Evolutionary conservation across 2,329 filamentous ascomycete genomes (phyloP), one percentile per base, ranked within the genome.

Genomic region (Arthrobotrys iridis): DNA sequence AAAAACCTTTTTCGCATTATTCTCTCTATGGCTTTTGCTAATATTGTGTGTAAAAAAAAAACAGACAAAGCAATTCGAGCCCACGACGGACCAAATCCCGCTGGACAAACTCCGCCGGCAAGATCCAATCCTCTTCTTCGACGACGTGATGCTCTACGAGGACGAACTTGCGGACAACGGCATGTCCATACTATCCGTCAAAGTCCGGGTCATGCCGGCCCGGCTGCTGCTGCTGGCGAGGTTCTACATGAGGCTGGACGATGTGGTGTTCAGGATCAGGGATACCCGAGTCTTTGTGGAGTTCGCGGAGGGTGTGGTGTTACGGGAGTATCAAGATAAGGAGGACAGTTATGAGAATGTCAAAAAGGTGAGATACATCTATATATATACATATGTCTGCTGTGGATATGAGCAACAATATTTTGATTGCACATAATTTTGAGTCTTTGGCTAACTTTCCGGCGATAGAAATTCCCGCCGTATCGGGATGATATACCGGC

Each of bases 111-210:
- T 99, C 58, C 93, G 91, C 81, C 88, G 92, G 30, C 91, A 92
- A 11, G 95, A 99, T 81, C 95, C 95, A 0, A 99, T 99, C 78
- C 84, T 96, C 3, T 97, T 98, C 86, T 96, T 96, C 81, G 94
- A 98, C 83, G 93, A 98, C 79, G 93, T 99, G 40, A 89, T 97
- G 79, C 86, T 99, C 52, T 99, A 96, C 82, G 95, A 99, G 84
- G 96, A 96, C 83, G 95, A 99, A 85, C 87, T 99, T 50, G 95
- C 97, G 75, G 95, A 99, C 82, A 99, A 99, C 81, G 95, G 95
- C 76, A 95, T 98, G 79, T 92, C 93, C 28, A 87, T 97, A 81
- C 86, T 96, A 71, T 96, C 90, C 77, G 93, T 91, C 83, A 99
- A 99, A 85, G 85, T 98, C 58, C 87, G 95, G 73, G 94, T 98